Evolutionary conservation across 2,329 filamentous ascomycete genomes (phyloP).

Genomic region (Colletotrichum lini): DNA sequence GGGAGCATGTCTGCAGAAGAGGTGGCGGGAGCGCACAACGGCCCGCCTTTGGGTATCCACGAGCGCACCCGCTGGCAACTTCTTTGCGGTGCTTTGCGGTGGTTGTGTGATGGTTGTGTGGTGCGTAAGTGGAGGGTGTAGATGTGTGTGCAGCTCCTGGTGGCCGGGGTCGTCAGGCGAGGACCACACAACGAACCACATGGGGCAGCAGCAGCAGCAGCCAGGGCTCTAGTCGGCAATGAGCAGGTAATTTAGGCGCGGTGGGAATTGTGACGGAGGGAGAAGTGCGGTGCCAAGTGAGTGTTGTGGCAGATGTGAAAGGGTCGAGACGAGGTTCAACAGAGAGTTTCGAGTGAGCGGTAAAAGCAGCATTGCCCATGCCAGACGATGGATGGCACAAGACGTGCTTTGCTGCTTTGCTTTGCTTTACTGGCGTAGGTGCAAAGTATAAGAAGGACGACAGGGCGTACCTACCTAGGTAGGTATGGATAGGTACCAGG

Average conservation of each 20-base stretch:
- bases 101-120: slow-evolving; percentile 14
- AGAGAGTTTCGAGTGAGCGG: not conserved
- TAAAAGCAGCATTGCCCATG: not conserved
- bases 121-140: not conserved
- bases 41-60: slow-evolving; percentile 30
- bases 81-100: not conserved
- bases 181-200: slow-evolving; percentile 18
- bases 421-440: not conserved
- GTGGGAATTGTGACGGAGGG: slow-evolving; percentile 8
- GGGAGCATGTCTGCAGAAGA: slow-evolving; percentile 17
- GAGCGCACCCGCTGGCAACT: slow-evolving; percentile 17
- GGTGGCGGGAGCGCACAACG: slow-evolving; percentile 31
- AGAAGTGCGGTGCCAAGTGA: slow-evolving; percentile 15
- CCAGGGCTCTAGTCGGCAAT: slow-evolving; percentile 15
- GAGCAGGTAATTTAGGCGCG: slow-evolving; percentile 3
- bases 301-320: not conserved
- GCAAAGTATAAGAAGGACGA: not conserved
- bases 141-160: slow-evolving; percentile 26
- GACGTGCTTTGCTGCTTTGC: slow-evolving; percentile 13
- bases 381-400: not conserved
- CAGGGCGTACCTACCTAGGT: not conserved
- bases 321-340: slow-evolving; percentile 4
- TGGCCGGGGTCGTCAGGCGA: slow-evolving; percentile 32
- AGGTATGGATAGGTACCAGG: too few species aligned
- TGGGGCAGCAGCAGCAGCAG: slow-evolving; percentile 18